These are phyloP conservation scores for Aspergillus sp. DNA, from an alignment of 2,329 filamentous ascomycete species.

Conservation along the genomic window DNA sequence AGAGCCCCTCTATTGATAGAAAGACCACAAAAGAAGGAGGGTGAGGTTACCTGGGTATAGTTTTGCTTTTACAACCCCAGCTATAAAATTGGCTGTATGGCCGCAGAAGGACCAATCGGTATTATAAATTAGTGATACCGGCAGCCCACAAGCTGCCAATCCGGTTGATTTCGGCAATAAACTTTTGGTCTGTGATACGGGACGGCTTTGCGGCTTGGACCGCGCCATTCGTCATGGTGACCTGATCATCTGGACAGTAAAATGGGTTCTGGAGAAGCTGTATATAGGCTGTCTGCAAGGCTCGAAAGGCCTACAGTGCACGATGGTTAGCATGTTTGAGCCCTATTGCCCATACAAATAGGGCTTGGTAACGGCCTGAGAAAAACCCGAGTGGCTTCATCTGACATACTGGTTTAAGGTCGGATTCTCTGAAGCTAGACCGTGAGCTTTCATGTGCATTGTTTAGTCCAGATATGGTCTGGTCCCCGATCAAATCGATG, in stretches of 20 bases:
- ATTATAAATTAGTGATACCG: conserved; percentile 66
- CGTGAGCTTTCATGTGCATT: conserved; percentile 42
- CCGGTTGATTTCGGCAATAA: conserved; percentile 76
- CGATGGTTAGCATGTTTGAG: background rate
- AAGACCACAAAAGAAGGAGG: background rate
- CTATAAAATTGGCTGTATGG: background rate
- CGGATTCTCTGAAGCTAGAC: conserved; percentile 76
- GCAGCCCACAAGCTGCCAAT: conserved; percentile 86
- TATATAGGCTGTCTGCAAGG: conserved; percentile 91
- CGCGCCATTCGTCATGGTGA: conserved; percentile 54
- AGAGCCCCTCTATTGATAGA: too few species aligned
- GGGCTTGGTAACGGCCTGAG: background rate
- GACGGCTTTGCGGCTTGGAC: conserved; percentile 48
- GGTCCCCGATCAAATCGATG: conserved; percentile 81
- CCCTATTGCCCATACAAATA: background rate
- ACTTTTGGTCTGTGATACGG: conserved; percentile 78
- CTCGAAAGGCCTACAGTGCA: conserved; percentile 69
- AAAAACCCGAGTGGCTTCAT: background rate
- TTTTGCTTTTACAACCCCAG: background rate
- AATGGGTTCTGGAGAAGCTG: conserved; percentile 89
- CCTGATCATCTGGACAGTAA: conserved; percentile 83
- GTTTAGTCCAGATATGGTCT: conserved; percentile 38
- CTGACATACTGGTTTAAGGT: conserved; percentile 72
- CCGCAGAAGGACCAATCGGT: conserved; percentile 36
- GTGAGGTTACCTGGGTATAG: background rate